Percentiles rank a stretch among this genome's conserved stretches.
These are phyloP conservation scores for Bromus sterilis DNA, from an alignment of 176 grass and related monocot species.

Conservation along the genomic window DNA sequence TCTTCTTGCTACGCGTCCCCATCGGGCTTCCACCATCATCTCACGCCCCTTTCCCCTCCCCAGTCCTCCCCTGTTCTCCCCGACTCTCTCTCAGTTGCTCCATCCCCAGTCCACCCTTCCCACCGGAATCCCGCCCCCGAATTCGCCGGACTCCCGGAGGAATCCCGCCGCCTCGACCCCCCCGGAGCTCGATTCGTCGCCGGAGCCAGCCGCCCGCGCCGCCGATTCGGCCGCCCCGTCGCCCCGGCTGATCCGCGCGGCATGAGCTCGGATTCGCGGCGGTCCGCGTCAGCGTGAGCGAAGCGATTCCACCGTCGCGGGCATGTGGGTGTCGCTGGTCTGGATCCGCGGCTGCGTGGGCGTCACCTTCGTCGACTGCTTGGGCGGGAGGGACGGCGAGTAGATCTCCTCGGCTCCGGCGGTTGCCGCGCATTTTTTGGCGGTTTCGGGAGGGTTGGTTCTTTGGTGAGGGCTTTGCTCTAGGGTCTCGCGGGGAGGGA, in stretches of 20 bases:
- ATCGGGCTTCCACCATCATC: not conserved
- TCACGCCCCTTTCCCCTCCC: slow-evolving; percentile 26
- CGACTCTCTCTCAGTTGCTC: slow-evolving; percentile 12
- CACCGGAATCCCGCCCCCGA: slow-evolving; percentile 16
- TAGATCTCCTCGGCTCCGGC: slow-evolving; percentile 31
- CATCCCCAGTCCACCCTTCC: slow-evolving; percentile 24
- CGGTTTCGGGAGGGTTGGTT: not conserved
- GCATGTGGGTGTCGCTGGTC: slow-evolving; percentile 90
- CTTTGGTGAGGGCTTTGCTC: not conserved
- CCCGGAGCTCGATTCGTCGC: slow-evolving; percentile 2
- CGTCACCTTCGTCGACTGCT: slow-evolving; percentile 72
- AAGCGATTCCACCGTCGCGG: slow-evolving; percentile 11
- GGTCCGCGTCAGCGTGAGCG: not conserved
- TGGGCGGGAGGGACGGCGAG: slow-evolving; percentile 48
- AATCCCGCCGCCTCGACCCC: not conserved
- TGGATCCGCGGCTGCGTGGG: slow-evolving; percentile 86
- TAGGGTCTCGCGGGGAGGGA: not conserved
- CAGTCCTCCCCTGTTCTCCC: not conserved
- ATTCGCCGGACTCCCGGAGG: not conserved
- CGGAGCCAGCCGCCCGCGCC: not conserved
- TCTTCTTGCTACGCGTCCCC: slow-evolving; percentile 36
- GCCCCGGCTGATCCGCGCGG: not conserved
- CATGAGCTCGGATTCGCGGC: not conserved
- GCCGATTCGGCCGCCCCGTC: not conserved
- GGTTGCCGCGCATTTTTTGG: not conserved